phyloP scores from a whole-genome alignment of 1,139 yeast species.

The Suhomyces kunorum region DNA sequence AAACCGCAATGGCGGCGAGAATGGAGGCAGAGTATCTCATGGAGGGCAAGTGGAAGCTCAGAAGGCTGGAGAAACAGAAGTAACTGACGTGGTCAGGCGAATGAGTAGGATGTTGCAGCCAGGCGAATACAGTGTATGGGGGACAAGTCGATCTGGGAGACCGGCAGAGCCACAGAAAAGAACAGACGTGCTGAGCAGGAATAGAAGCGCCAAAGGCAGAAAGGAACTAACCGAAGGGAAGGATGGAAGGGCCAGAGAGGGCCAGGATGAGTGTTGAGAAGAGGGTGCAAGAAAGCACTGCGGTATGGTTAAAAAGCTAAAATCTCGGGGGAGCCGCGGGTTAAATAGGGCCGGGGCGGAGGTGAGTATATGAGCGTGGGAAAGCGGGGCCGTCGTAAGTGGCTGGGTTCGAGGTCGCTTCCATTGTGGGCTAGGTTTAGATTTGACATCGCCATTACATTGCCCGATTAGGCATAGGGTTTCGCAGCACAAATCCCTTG shows the following conservation, averaged over 20 bases:
- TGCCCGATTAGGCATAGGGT: conserved; percentile 24
- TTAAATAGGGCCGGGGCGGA: not conserved
- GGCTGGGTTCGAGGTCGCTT: conserved; percentile 1
- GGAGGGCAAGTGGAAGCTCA: not conserved
- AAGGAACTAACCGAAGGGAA: too few relatives aligned
- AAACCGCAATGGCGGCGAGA: conserved; percentile 13
- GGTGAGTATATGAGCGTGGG: conserved; percentile 4
- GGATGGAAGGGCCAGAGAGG: too few relatives aligned
- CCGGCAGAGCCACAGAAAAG: too few relatives aligned
- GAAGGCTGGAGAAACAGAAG: not conserved
- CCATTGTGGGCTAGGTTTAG: conserved; percentile 6
- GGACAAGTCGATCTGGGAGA: too few relatives aligned
- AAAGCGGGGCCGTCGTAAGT: conserved; percentile 1
- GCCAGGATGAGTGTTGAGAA: not conserved
- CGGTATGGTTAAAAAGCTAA: conserved; percentile 1
- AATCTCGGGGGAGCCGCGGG: conserved; percentile 2
- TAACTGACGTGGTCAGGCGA: too few relatives aligned
- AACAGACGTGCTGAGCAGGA: too few relatives aligned
- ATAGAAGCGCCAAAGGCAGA: too few relatives aligned
- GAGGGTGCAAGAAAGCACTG: not conserved
- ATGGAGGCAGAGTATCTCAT: conserved; percentile 16
- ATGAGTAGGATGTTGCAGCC: too few relatives aligned
- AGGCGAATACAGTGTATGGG: too few relatives aligned
- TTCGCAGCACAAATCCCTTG: conserved; percentile 13
- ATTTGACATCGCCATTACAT: conserved; percentile 12